Evolutionary conservation across 2,329 filamentous ascomycete species (phyloP), one percentile per base, ranked within the genome.

Genomic region (Chaetomiaceae sp.): DNA sequence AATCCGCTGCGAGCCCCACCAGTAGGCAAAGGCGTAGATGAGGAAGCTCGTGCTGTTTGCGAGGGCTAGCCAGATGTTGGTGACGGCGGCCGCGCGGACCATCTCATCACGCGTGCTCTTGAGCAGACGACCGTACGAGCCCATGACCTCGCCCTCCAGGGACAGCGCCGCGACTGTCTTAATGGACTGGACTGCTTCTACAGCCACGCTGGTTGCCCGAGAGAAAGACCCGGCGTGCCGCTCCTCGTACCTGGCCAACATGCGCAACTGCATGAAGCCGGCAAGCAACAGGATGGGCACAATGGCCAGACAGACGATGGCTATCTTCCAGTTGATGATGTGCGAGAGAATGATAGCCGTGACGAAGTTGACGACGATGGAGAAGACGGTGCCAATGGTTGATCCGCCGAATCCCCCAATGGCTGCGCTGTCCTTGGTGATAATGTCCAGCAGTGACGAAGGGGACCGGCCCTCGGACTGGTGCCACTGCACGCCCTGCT

Each of bases 1-100:
- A 48, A 89, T 86, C 53, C 81, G 78, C 56, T 79, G 83, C 0
- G 83, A 75, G 3, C 85, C 85, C 84, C 85, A 90, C 83, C 84
- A 90, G 64, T 88, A 89, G 0, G 84, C 83, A 43, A 90, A 74
- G 0, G 83, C 82, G 58, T 89, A 29, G 27, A 29, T 29, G 27
- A 29, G 27, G 9, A 29, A 29, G 27, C 27, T 86, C 18, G 88
- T 78, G 45, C 86, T 72, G 57, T 83, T 84, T n/a, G 80, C 77
- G 7, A 76, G 67, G 53, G 27, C 27, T 14, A 29, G 27, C 27
- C 27, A 29, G 27, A 29, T 29, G 27, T 29, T 29, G 27, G 27
- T 29, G 27, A 29, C 4, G 27, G 27, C 27, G 10, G 27, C 27
- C 4, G 27, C 27, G 27, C 27, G 27, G 10, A 29, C 27, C 27